A percentile compares a stretch with the other conserved stretches of the same genome.
phyloP scores from a whole-genome alignment of 2,329 filamentous ascomycete genomes.

The Esteya vermicola region DNA sequence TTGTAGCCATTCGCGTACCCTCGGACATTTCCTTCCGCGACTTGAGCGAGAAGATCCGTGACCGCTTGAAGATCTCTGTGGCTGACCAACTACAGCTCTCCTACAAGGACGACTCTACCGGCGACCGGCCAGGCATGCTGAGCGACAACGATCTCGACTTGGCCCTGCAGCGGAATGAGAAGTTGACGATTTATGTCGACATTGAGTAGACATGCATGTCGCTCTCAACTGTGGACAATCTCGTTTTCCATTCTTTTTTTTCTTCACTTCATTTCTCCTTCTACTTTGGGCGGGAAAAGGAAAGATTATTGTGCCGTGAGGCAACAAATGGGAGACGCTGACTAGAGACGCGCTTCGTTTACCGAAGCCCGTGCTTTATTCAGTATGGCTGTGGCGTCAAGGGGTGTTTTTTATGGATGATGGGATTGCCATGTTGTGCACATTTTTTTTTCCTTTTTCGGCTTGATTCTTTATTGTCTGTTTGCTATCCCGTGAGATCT shows the following conservation, averaged over 20 bases:
- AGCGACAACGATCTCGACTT: constrained; percentile 70
- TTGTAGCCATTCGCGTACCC: constrained; percentile 82
- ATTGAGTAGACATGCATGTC: constrained; percentile 19
- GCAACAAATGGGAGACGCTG: constrained; percentile 1
- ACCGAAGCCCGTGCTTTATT: not conserved
- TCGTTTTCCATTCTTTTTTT: not conserved
- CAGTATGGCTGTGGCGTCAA: constrained; percentile 1
- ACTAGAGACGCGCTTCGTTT: not conserved
- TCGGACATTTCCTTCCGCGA: constrained; percentile 64
- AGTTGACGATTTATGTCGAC: constrained; percentile 65
- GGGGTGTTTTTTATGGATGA: not conserved
- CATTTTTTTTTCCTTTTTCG: not conserved
- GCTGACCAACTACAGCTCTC: constrained; percentile 63
- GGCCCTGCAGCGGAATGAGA: constrained; percentile 73
- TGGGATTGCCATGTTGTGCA: not conserved
- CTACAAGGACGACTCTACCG: constrained; percentile 74
- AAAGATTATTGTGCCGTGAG: constrained; percentile 3
- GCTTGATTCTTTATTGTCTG: not conserved
- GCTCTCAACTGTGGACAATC: not conserved
- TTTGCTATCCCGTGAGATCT: not conserved
- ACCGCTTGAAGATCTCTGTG: constrained; percentile 61
- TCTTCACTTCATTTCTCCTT: not conserved
- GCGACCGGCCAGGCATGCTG: constrained; percentile 58
- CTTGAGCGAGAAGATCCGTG: constrained; percentile 70
- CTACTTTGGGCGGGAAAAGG: not conserved